Evolutionary conservation across 768 basidiomycete species (phyloP).

Genomic region (Coprinellus micaceus): DNA sequence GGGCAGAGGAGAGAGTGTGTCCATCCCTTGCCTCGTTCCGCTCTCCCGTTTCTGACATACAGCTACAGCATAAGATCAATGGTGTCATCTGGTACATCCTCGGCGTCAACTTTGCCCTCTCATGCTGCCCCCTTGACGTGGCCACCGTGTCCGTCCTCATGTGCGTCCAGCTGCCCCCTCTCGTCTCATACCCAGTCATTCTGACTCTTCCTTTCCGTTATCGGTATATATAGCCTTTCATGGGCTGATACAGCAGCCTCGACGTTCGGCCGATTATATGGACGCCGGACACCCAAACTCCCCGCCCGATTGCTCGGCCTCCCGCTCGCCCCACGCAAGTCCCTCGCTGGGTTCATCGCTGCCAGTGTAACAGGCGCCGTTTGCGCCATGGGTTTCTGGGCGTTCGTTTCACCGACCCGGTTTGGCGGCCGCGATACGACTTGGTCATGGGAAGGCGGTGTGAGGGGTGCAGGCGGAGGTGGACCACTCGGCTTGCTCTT

Average conservation of each 20-base stretch:
- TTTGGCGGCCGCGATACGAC: conserved; percentile 31
- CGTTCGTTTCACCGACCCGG: conserved; percentile 49
- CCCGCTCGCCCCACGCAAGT: conserved; percentile 79
- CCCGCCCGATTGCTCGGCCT: conserved; percentile 43
- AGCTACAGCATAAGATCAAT: conserved; percentile 60
- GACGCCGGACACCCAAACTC: conserved; percentile 57
- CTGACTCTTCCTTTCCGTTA: not conserved
- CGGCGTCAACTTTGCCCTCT: conserved; percentile 75
- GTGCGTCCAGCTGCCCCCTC: conserved; percentile 42
- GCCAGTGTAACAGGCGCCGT: conserved; percentile 68
- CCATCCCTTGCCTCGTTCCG: not conserved
- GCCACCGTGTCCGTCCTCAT: conserved; percentile 88
- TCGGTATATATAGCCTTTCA: conserved; percentile 68
- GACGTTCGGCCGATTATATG: conserved; percentile 84
- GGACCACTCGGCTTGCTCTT: conserved; percentile 51
- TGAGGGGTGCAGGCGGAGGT: conserved; percentile 27
- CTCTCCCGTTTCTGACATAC: not conserved
- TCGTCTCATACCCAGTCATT: conserved; percentile 1
- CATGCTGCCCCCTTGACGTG: conserved; percentile 77
- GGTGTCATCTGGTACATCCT: conserved; percentile 91
- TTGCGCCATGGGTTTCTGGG: conserved; percentile 73
- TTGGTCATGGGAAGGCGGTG: conserved; percentile 59
- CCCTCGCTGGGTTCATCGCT: conserved; percentile 78
- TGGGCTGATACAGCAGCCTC: conserved; percentile 97
- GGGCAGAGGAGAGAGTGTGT: conserved; percentile 77